Base-by-base conservation (phyloP, 176 grass and related monocot species). In the Zoysia japonica region DNA sequence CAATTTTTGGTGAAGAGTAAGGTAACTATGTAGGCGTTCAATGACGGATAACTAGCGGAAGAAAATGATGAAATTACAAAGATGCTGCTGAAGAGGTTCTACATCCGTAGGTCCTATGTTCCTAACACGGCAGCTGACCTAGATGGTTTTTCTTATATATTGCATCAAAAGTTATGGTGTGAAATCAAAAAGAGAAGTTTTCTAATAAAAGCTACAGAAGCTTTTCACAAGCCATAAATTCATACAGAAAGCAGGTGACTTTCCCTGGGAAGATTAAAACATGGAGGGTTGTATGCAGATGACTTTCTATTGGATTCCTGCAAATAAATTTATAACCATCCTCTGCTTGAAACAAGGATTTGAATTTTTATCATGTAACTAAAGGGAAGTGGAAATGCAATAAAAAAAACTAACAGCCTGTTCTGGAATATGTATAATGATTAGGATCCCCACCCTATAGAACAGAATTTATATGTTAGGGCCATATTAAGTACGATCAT, bases 271-370 rank as follows among this genome's bases (percentile, higher is more conserved):
- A 51, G 20, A 16, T 28, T 77, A 7, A 13, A 28, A 67, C 48
- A 44, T 20, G 39, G 13, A 37, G 38, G 11, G 38, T 28, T 28
- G 28, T 28, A 28, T 28, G 28, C 28, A 28, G 28, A 28, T 28
- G 28, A 28, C 28, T 28, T 28, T 28, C 28, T 28, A 28, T 28
- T 28, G 28, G 28, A 28, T 28, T 0, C 28, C 28, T 28, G 28
- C 28, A 83, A 8, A 62, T 72, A 48, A 68, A 5, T 61, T 2
- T 36, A 15, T 47, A 15, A 4, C 9, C 71, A 78, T 63, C 11
- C 9, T 79, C 53, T 68, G 13, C 46, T 79, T 51, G 5, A 61
- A 87, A 88, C 6, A 59, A 52, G 28, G 63, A 42, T 74, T 74
- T 39, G 15, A 13, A 3, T 38, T 39, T 4, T 48, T 52, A 65